Evolutionary conservation across 257 asterid genomes (phyloP), one percentile per base, ranked within the genome.

Genomic region (Nicotiana noctiflora): DNA sequence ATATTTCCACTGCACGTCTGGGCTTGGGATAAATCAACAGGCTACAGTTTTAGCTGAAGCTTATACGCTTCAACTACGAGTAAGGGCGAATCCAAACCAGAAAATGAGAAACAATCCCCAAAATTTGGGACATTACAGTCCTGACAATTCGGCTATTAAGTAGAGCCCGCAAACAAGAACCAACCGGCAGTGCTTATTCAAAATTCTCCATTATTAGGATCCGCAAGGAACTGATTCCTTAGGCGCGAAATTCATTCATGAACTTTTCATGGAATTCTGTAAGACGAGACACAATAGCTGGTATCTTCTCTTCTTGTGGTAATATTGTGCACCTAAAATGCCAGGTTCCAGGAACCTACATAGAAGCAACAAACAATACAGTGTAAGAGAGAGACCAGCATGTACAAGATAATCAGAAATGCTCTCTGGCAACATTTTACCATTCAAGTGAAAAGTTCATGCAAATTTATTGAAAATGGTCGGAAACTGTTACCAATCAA

Each of bases 281-380:
- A 82, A 95, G 92, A 19, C 94, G 97, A 19, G 94, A 46, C 4
- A 89, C 89, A 49, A 93, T 84, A 51, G 98, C 97, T 2, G 97
- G 97, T 59, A 93, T 95, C 84, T 87, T 90, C 76, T 93, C 97
- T 88, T 93, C 99, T 75, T 88, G 98, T 80, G 99, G 99, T 78
- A 95, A 86, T 85, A 95, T 95, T 4, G 99, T 95, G 89, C 97
- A 93, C 90, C 99, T 88, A 78, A 95, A 85, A 84, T 95, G 99
- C 99, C 98, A 95, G 2, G 99, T 95, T 27, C 98, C 99, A 7
- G 89, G 88, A 23, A 87, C 97, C 98, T 91, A 77, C 76, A 56
- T 44, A 68, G 13, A 29, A 37, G 77, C 29, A 49, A 79, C 15
- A 67, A 51, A 3, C 34, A 64, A 3, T 49, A n/a, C n/a, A 25